Evolutionary conservation across 179 eudicot species (phyloP).

Genomic region (Drosera spatulata): DNA sequence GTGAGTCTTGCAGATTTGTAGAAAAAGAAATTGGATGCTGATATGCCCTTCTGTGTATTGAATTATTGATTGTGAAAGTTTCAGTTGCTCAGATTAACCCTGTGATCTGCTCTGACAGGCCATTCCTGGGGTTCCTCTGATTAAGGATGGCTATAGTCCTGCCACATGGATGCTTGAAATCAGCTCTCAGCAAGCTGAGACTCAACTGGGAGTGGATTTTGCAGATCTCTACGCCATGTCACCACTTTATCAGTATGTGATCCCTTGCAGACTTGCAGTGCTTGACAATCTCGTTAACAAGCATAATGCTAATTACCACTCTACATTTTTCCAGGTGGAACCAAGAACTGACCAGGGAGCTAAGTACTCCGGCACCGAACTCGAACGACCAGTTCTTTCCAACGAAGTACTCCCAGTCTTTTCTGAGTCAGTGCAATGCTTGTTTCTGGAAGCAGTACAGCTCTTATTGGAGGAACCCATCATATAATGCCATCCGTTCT

Average conservation of each 20-base stretch:
- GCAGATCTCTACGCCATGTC: conserved; percentile 46
- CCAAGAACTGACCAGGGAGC: conserved; percentile 47
- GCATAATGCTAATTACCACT: not conserved
- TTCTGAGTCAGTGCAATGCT: conserved; percentile 55
- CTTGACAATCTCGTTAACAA: not conserved
- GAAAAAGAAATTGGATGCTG: too few species aligned
- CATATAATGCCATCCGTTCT: conserved; percentile 48
- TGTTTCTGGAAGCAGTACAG: conserved; percentile 76
- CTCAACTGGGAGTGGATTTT: conserved; percentile 48
- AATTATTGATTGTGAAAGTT: too few species aligned
- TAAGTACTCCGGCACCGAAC: conserved; percentile 37
- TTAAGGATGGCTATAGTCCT: conserved; percentile 58
- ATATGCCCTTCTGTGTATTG: not conserved
- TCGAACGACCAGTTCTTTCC: conserved; percentile 52
- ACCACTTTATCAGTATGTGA: conserved; percentile 41
- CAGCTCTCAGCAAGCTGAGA: conserved; percentile 32
- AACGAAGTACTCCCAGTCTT: conserved; percentile 45
- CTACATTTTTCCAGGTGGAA: conserved; percentile 35
- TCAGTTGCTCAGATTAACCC: too few species aligned
- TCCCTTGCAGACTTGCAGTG: too few species aligned
- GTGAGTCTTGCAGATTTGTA: conserved; percentile 22
- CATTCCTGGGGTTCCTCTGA: conserved; percentile 47
- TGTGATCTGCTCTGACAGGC: conserved; percentile 37
- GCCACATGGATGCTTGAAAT: conserved; percentile 84
- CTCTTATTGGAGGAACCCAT: conserved; percentile 80